Conservation (phyloP, 306 rosid species). For the Urtica urens region DNA sequence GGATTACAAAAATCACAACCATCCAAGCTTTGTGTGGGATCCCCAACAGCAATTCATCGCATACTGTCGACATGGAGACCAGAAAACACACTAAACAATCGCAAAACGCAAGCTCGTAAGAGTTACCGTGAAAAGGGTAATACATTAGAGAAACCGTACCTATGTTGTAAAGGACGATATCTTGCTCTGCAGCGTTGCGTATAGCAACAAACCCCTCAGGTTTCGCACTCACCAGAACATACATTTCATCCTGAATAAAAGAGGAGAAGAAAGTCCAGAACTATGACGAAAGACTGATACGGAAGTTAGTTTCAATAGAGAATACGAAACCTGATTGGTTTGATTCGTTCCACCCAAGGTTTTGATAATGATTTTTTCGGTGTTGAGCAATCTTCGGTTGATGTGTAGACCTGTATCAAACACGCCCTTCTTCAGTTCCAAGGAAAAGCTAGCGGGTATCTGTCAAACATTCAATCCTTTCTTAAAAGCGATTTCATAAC, state of each 20-base stretch:
- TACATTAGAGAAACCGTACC: conserved; percentile 29
- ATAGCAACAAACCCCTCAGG: conserved; percentile 84
- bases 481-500: conserved; percentile 24
- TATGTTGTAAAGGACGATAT: conserved; percentile 54
- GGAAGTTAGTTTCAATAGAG: background rate
- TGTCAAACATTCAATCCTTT: conserved; percentile 19
- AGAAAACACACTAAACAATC: too few species aligned
- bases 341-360: conserved; percentile 16
- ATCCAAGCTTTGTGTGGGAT: conserved; percentile 79
- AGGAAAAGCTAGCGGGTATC: conserved; percentile 70
- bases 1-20: conserved; percentile 46
- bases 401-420: conserved; percentile 19
- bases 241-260: conserved; percentile 29
- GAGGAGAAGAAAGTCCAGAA: background rate
- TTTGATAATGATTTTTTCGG: conserved; percentile 75
- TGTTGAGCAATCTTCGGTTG: conserved; percentile 70
- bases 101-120: background rate
- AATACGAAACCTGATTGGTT: conserved; percentile 10
- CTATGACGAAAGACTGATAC: background rate
- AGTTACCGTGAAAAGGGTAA: background rate
- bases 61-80: conserved; percentile 33
- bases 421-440: conserved; percentile 48
- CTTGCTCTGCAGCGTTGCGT: conserved; percentile 44
- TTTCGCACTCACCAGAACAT: conserved; percentile 48
- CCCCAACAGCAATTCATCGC: conserved; percentile 68